phyloP scores from a whole-genome alignment of 2,329 filamentous ascomycete species.

The Fusarium sarcochroum region DNA sequence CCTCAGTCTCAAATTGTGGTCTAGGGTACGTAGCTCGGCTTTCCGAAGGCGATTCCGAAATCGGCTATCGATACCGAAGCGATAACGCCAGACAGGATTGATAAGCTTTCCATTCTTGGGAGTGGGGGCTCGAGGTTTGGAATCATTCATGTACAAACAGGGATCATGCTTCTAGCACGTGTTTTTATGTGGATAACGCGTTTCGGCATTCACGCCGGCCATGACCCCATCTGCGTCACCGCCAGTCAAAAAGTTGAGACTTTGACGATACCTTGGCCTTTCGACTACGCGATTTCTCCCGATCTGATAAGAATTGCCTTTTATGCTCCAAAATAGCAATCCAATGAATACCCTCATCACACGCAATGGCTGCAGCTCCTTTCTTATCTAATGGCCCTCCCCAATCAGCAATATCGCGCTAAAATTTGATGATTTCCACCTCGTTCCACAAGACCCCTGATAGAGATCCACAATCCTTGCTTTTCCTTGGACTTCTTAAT shows the following conservation, averaged over 20 bases:
- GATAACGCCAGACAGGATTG: background rate
- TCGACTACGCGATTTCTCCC: background rate
- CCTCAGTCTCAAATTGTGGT: background rate
- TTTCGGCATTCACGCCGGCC: constrained; percentile 11
- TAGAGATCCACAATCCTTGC: constrained; percentile 33
- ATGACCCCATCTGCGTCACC: constrained; percentile 31
- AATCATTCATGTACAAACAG: constrained; percentile 17
- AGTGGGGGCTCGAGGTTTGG: constrained; percentile 22
- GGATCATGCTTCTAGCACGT: constrained; percentile 24
- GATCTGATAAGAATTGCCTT: constrained; percentile 16
- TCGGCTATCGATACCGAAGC: constrained; percentile 6
- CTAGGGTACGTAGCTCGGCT: constrained; percentile 10
- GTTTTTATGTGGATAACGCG: constrained; percentile 12
- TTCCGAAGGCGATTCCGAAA: constrained; percentile 18
- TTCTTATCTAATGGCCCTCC: background rate
- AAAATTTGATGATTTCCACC: constrained; percentile 39
- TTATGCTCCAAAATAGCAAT: background rate
- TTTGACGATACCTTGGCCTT: background rate
- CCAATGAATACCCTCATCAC: too few species aligned
- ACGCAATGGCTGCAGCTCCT: too few species aligned
- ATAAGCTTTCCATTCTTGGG: constrained; percentile 10
- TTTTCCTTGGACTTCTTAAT: constrained; percentile 23
- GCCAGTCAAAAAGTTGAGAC: background rate
- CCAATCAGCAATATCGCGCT: constrained; percentile 37
- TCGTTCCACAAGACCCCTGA: constrained; percentile 36